Base-by-base conservation (phyloP, 352 stramenopile genomes). In the Sclerospora graminicola region DNA sequence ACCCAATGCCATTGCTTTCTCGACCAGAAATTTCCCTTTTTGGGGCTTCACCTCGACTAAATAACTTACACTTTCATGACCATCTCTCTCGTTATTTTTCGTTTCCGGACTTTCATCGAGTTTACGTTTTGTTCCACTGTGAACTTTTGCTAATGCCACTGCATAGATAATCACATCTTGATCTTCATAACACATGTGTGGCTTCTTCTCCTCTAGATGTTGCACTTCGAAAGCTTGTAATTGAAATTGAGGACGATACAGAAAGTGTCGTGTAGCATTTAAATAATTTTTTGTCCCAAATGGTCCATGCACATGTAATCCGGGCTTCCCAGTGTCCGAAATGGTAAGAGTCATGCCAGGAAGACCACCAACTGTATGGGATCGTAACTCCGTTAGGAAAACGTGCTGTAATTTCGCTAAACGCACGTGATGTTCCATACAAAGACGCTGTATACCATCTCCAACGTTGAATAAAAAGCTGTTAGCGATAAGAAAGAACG, bases 381-480 rank as follows among this genome's bases (percentile, higher is more conserved):
- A 48, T 8, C 63, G 63, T 28, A 96, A 54, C 54, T 95, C 65
- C 2, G 84, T 95, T 18, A 95, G 62, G 47, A 94, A 94, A 4
- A 94, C 66, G 33, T 85, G 59, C 42, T 82, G 63, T 19, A 94
- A 49, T 56, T 94, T 95, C 5, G 61, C 72, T 10, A 96, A 56
- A 11, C 83, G 78, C 48, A 95, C 69, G 58, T 89, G 77, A 63
- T 96, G 85, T 66, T 96, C 85, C 80, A 94, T 95, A 60, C 80
- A 95, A 56, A 95, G 65, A 19, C 85, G 69, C 52, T 96, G 85
- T 6, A 66, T 91, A 47, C 85, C 85, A 54, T 95, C 85, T 19
- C 84, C 81, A 8, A 91, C 84, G 43, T 96, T 93, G 50, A 96
- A 94, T 15, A 96, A 48, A 51, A 93, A 89, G n/a, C 75, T 87